A percentile compares a stretch with the other conserved stretches of the same genome.
Evolutionary conservation across 495 filamentous ascomycete species (phyloP).

Genomic region (Lichenothelia convexa): DNA sequence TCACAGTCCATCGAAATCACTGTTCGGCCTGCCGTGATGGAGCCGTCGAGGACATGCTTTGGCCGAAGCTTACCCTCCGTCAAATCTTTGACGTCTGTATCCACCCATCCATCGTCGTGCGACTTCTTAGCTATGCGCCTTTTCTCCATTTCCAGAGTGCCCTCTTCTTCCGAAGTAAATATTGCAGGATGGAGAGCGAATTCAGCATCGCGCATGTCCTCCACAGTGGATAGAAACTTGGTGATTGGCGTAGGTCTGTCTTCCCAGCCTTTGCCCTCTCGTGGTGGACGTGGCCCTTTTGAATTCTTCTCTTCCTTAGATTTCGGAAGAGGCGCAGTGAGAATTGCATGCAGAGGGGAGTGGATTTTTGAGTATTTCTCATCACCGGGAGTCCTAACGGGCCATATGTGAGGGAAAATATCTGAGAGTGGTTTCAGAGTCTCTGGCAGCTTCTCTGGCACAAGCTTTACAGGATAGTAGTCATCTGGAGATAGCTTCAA

Average conservation of each 20-base stretch:
- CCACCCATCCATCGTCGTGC: conserved; percentile 58
- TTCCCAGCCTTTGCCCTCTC: conserved; percentile 39
- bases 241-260: conserved; percentile 62
- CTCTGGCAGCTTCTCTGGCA: conserved; percentile 37
- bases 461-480: conserved; percentile 56
- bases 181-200: conserved; percentile 65
- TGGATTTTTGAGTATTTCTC: conserved; percentile 58
- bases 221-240: conserved; percentile 45
- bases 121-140: conserved; percentile 27
- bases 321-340: conserved; percentile 47
- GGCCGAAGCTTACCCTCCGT: conserved; percentile 51
- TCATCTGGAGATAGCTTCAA: conserved; percentile 25
- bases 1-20: conserved; percentile 83
- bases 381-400: conserved; percentile 69
- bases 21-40: conserved; percentile 66
- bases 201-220: conserved; percentile 64
- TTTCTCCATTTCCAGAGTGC: conserved; percentile 26
- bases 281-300: conserved; percentile 37
- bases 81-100: conserved; percentile 47
- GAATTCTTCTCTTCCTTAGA: conserved; percentile 22
- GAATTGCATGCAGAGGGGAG: conserved; percentile 65
- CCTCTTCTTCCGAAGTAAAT: conserved; percentile 26
- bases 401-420: conserved; percentile 79
- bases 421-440: conserved; percentile 53
- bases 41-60: conserved; percentile 54